Conservation (phyloP, 441 rosid genomes). For the Gossypium schwendimanii region DNA sequence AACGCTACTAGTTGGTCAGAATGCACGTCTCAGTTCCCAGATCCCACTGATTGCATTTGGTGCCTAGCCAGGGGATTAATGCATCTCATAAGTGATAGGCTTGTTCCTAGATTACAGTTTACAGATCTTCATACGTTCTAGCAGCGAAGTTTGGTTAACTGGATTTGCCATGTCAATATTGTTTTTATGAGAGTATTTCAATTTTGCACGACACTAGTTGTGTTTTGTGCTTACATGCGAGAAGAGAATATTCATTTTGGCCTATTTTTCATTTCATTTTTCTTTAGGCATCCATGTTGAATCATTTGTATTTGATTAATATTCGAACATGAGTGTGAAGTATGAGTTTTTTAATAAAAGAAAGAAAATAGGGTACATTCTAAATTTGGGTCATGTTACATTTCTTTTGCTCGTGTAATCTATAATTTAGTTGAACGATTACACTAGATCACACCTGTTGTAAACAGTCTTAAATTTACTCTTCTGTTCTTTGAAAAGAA, state of each 20-base stretch:
- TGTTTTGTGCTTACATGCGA: neutral
- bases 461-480: neutral
- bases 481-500: neutral
- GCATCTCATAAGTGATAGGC: neutral
- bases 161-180: neutral
- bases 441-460: neutral
- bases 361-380: neutral
- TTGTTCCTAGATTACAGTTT: neutral
- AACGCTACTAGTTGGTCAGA: neutral
- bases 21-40: neutral
- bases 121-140: neutral
- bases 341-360: neutral
- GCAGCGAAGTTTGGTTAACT: neutral
- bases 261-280: neutral
- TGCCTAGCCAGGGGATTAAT: neutral
- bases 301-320: neutral
- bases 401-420: neutral
- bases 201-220: neutral
- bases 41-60: neutral
- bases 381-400: neutral
- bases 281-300: neutral
- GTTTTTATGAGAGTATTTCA: neutral
- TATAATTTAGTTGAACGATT: neutral
- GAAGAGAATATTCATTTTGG: neutral
- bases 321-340: neutral